Evolutionary conservation across 495 filamentous ascomycete genomes (phyloP).

Genomic region (Recurvomyces mirabilis): DNA sequence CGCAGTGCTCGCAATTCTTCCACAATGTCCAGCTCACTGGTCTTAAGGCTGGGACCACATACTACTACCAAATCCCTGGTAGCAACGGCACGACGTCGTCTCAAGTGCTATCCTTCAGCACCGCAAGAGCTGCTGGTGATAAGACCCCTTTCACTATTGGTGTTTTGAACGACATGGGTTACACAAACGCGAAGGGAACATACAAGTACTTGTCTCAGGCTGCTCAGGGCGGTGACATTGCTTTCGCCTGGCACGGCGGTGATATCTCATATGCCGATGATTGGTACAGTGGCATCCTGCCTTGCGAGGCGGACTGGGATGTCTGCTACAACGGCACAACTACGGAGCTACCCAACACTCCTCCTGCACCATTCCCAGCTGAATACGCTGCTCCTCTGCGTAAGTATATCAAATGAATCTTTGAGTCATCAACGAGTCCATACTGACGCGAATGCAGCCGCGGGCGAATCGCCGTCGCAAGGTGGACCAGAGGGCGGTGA

Average conservation of each 20-base stretch:
- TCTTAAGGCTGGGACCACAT: constrained; percentile 38
- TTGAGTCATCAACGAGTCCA: no score
- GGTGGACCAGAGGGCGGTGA: constrained; percentile 40
- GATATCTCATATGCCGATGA: constrained; percentile 47
- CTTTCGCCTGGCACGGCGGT: constrained; percentile 40
- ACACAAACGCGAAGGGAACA: constrained; percentile 33
- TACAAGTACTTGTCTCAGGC: constrained; percentile 14
- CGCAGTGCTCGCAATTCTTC: constrained; percentile 43
- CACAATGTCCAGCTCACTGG: constrained; percentile 37
- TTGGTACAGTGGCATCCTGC: constrained; percentile 43
- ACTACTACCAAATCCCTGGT: constrained; percentile 38
- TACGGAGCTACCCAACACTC: constrained; percentile 30
- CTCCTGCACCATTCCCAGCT: constrained; percentile 21
- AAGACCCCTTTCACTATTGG: constrained; percentile 37
- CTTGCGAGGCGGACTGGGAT: constrained; percentile 39
- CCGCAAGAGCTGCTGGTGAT: constrained; percentile 34
- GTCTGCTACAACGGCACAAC: constrained; percentile 44
- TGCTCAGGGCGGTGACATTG: constrained; percentile 30
- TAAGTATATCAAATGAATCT: no score
- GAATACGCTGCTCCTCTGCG: constrained; percentile 36
- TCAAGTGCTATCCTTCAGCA: constrained; percentile 22
- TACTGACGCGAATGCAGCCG: no score
- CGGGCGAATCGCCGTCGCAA: constrained; percentile 38
- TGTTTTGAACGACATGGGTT: constrained; percentile 42
- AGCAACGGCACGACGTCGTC: constrained; percentile 19